Evolutionary conservation across 2,329 filamentous ascomycete genomes (phyloP).

Genomic region (Pseudogymnoascus sp.): DNA sequence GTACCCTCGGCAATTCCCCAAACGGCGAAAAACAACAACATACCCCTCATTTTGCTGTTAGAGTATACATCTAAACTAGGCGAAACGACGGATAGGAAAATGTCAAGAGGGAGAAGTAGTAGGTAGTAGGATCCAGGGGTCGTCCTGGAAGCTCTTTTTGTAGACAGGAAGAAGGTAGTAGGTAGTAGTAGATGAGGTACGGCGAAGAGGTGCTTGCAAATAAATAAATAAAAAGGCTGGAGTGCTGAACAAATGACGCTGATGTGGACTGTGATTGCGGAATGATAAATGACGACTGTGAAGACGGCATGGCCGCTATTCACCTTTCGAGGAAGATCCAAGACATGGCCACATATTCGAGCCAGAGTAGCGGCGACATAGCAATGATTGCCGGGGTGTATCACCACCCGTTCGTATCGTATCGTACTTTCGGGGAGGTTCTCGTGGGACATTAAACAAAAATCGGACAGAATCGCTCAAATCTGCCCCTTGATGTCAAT

Average conservation of each 20-base stretch:
- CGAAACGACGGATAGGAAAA: not conserved
- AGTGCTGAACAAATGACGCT: not conserved
- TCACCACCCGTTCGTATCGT: not conserved
- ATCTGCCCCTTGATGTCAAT: conserved; percentile 99
- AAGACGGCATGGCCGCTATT: not conserved
- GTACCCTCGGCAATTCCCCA: not conserved
- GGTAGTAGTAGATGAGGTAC: not conserved
- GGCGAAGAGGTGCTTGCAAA: conserved; percentile 6
- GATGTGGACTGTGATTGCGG: not conserved
- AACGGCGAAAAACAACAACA: not conserved
- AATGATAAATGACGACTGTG: not conserved
- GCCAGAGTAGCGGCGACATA: not conserved
- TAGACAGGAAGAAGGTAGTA: not conserved
- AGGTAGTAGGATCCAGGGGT: conserved; percentile 3
- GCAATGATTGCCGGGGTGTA: not conserved
- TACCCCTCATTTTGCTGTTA: conserved; percentile 5
- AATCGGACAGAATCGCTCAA: conserved; percentile 37
- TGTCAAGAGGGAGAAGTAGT: conserved; percentile 1
- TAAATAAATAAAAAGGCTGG: not conserved
- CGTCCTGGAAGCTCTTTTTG: conserved; percentile 5
- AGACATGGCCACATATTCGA: not conserved
- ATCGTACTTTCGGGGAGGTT: not conserved
- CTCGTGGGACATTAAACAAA: not conserved
- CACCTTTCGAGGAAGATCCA: not conserved
- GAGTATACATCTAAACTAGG: conserved; percentile 9